Percentiles rank a stretch among this genome's conserved stretches.
Conservation (phyloP, 305 asterid species). For the Solanum aculeatissimum region DNA sequence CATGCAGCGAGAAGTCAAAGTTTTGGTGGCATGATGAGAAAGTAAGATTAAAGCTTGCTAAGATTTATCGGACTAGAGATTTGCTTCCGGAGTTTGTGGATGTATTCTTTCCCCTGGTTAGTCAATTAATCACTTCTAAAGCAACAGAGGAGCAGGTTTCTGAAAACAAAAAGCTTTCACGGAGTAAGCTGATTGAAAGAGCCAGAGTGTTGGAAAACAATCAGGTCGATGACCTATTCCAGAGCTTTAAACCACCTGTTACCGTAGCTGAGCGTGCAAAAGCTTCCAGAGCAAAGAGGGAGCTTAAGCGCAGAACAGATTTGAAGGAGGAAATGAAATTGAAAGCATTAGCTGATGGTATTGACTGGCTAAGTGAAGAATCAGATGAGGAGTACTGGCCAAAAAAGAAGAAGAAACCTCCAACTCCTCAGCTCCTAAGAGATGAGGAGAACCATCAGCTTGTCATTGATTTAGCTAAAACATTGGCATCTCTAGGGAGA, state of each 20-base stretch:
- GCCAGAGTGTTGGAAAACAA: conserved; percentile 49
- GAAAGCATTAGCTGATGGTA: conserved; percentile 68
- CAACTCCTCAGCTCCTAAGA: conserved; percentile 61
- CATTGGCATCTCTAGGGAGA: conserved; percentile 14
- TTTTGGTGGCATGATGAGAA: conserved; percentile 26
- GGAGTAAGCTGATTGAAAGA: conserved; percentile 56
- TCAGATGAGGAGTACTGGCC: conserved; percentile 23
- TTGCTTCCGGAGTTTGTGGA: conserved; percentile 19
- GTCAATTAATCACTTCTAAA: conserved; percentile 11
- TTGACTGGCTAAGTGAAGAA: conserved; percentile 65
- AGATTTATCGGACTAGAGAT: conserved; percentile 15
- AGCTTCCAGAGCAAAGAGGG: conserved; percentile 66
- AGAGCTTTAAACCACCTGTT: conserved; percentile 63
- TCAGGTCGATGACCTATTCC: conserved; percentile 45
- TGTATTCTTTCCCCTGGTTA: conserved; percentile 14
- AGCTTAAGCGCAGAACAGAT: conserved; percentile 38
- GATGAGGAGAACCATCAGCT: conserved; percentile 51
- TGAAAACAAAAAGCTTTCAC: conserved; percentile 35
- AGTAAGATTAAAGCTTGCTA: conserved; percentile 22
- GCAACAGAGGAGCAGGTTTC: neutral
- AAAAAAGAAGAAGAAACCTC: conserved; percentile 20
- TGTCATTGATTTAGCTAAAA: conserved; percentile 38
- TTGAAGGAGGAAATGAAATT: conserved; percentile 27
- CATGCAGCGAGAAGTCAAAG: neutral
- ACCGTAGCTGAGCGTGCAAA: conserved; percentile 30